Base-by-base conservation (phyloP, 768 basidiomycete genomes). In the Leccinellum albellum region DNA sequence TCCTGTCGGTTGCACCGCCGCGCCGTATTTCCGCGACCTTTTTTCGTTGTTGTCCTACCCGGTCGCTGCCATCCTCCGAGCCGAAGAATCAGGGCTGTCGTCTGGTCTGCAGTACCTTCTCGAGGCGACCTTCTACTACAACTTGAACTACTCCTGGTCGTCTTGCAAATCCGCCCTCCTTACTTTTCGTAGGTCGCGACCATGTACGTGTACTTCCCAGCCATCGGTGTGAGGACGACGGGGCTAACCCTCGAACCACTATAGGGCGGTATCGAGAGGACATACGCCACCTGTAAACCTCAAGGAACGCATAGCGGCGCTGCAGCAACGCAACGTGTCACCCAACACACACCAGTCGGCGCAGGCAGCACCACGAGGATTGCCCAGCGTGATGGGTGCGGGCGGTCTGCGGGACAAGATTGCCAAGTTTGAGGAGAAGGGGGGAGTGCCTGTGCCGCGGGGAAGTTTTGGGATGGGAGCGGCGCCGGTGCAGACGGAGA, bases 291-390 rank as follows among this genome's bases (percentile, higher is more conserved):
- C 69, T 49, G 76, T 75, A 51, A 88, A 87, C 69, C 82, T 91
- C 66, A 90, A 86, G 73, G 89, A 91, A 63, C 86, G 90, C 53
- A 91, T 92, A 60, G 90, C 90, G 17, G 89, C 89, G 26, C 76
- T 92, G 50, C 84, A 92, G 68, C 88, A 89, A 62, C 79, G 82
- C 62, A 67, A 59, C 40, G 58, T 63, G 54, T 52, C 69, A 54
- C 59, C 64, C 61, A 58, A 55, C 54, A 70, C 64, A 54, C 72
- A 72, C 56, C 65, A 73, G 44, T 62, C 78, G 53, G 60, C 74
- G 12, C 67, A 71, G 21, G 67, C 74, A 12, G 65, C 73, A 24
- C 62, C 69, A 14, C 59, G 70, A n/a, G 57, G 64, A 23, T 51
- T 70, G 42, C 71, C 67, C 48, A 66, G 53, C 42, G 52, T 66